Conservation (phyloP, 108 stramenopile species). For the Cyclotella kingstonii region DNA sequence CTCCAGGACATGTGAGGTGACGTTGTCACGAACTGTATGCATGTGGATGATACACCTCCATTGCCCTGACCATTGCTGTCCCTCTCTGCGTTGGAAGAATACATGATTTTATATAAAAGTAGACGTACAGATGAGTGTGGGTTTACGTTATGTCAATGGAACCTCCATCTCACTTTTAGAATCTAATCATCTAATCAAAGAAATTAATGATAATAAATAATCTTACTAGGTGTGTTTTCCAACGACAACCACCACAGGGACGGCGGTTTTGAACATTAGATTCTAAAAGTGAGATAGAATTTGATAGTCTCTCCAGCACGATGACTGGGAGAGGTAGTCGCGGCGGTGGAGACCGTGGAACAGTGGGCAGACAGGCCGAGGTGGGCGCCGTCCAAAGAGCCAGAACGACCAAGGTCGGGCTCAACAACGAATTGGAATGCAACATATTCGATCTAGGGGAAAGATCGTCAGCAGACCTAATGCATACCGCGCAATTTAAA, state of each 20-base stretch:
- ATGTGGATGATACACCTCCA: too few species aligned
- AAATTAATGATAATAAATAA: too few species aligned
- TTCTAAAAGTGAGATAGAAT: neutral
- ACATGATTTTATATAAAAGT: too few species aligned
- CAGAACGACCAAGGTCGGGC: neutral
- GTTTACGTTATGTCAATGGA: too few species aligned
- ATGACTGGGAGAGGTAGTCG: conserved; percentile 9
- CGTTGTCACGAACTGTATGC: too few species aligned
- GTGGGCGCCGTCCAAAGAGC: neutral
- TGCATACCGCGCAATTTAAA: conserved; percentile 8
- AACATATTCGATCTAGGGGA: conserved; percentile 21
- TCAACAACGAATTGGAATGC: conserved; percentile 10
- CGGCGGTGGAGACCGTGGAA: neutral
- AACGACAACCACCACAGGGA: neutral
- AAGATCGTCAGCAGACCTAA: conserved; percentile 15
- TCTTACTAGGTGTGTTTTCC: too few species aligned
- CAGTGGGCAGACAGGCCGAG: neutral
- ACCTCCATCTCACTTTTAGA: too few species aligned
- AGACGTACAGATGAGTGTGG: too few species aligned
- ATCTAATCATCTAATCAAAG: too few species aligned
- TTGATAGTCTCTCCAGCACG: neutral
- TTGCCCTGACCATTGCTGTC: too few species aligned
- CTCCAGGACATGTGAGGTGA: too few species aligned
- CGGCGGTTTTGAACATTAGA: conserved; percentile 6
- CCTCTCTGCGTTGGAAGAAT: too few species aligned